Evolutionary conservation across 2,329 filamentous ascomycete genomes (phyloP).

Genomic region (Neonectria faginata): DNA sequence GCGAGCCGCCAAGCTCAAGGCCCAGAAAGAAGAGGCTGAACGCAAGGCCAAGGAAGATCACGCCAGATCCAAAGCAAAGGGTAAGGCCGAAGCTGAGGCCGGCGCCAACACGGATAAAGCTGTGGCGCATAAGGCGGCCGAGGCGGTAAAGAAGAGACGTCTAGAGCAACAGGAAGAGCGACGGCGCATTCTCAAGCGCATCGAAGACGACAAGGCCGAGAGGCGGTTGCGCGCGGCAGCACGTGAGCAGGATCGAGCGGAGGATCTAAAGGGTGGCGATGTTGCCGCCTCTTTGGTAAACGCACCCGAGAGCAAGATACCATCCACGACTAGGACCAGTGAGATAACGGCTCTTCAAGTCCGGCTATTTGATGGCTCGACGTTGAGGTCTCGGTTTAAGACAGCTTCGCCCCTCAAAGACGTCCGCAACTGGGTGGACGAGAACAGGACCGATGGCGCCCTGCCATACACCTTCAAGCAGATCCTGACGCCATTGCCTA

Average conservation of each 20-base stretch:
- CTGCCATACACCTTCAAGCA: conserved; percentile 86
- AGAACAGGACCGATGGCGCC: conserved; percentile 65
- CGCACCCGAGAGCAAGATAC: conserved; percentile 49
- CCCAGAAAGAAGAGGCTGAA: conserved; percentile 57
- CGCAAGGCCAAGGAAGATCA: conserved; percentile 63
- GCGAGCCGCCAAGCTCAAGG: conserved; percentile 59
- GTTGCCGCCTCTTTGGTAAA: conserved; percentile 47
- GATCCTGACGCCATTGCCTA: conserved; percentile 82
- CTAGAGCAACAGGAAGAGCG: conserved; percentile 76
- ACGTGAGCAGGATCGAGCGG: conserved; percentile 57
- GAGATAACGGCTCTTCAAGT: conserved; percentile 74
- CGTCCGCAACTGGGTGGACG: conserved; percentile 83
- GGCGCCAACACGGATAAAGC: conserved; percentile 47
- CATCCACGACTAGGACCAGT: conserved; percentile 44
- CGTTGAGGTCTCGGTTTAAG: conserved; percentile 78
- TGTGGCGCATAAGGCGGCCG: conserved; percentile 60
- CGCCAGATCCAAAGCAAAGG: conserved; percentile 60
- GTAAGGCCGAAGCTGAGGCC: conserved; percentile 55
- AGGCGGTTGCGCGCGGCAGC: conserved; percentile 68
- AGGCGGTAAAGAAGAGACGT: conserved; percentile 71
- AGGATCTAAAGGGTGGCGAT: conserved; percentile 46
- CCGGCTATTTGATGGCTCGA: conserved; percentile 85
- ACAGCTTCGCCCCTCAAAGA: conserved; percentile 72
- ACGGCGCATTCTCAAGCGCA: conserved; percentile 77
- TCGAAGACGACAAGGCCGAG: conserved; percentile 80